Base-by-base conservation (phyloP, 2,329 filamentous ascomycete species). In the Penicillium sp. region DNA sequence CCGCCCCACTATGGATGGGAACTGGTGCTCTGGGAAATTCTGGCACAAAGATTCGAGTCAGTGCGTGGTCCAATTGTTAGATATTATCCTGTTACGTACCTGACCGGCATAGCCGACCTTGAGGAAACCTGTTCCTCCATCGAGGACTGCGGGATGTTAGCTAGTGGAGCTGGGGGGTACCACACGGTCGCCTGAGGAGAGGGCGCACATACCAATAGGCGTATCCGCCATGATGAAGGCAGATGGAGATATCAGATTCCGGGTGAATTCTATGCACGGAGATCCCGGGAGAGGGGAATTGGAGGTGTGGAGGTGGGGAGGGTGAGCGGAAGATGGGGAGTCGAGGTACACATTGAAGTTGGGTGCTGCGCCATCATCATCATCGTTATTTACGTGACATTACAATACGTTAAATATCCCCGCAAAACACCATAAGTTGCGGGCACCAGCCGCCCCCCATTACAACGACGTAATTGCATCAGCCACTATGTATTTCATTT, bases 11-110 rank as follows among this genome's bases (percentile, higher is more conserved):
- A 99, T 97, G 66, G 93, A 97, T 54, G 94, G 94, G 78, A 92
- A 97, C 79, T 97, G 93, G 78, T 95, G 91, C 80, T 97, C 94
- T 75, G 94, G 94, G 80, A 99, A 99, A 83, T 99, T 99, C 84
- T 97, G 59, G n/a, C 54, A 44, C 41, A 46, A 29, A 35, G 23
- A 22, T 51, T 35, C 37, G 33, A 55, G 55, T 59, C 57, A 57
- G 43, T 47, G 46, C 27, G 31, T 54, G 23, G 40, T 47, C 25
- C 27, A 49, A 49, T 43, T 35, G 33, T 31, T 20, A 26, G 27
- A 46, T 18, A 27, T 18, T 31, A 27, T 25, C 15, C 6, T 56
- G 52, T 48, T 54, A 62, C 79, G 67, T 78, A 89, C 86, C 80
- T 88, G 92, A 71, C 89, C 94, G 72, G 94, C 94, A 82, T 97